Base-by-base conservation (phyloP, 306 rosid species). In the Cucurbita pepo region DNA sequence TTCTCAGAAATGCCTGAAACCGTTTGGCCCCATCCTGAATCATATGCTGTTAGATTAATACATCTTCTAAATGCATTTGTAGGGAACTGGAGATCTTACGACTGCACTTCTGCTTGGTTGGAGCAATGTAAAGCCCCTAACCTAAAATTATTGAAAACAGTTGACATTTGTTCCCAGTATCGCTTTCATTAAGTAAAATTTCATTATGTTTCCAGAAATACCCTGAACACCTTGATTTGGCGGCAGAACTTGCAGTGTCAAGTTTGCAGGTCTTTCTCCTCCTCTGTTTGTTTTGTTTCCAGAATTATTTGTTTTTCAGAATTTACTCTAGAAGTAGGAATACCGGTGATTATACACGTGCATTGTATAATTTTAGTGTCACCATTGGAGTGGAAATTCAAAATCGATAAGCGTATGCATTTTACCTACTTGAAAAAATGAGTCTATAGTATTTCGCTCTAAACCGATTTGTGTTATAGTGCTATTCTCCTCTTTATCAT, bases 31-130 rank as follows among this genome's bases (percentile, higher is more conserved):
- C 65, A 15, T 59, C 14, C 14, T 0, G 7, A 1, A 8, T 61
- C 22, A 3, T 13, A 10, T n/a, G 10, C 18, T 36, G 12, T 72
- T 50, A 15, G 38, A 41, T 54, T 57, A 14, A 54, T 41, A 34
- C 81, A 18, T 66, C 56, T 44, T 45, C 51, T 59, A 61, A 58
- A 65, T 78, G 69, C 76, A 67, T 71, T 75, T 81, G 75, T 76
- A 91, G 97, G 96, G 97, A 78, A 91, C 97, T 1, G 97, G 97
- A 75, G 97, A 91, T 82, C 96, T 91, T 75, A 83, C 61, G 79
- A 89, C 97, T 73, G 93, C 97, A 12, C 96, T 91, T 77, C 86
- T 91, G 54, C 96, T 91, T 80, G 97, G 96, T 79, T 89, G 93
- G 96, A 91, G 93, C 83, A 91, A 91, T 86, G 97, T 91, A 91